Evolutionary conservation across 768 basidiomycete species (phyloP).

Genomic region (Termitomyces titanicus): DNA sequence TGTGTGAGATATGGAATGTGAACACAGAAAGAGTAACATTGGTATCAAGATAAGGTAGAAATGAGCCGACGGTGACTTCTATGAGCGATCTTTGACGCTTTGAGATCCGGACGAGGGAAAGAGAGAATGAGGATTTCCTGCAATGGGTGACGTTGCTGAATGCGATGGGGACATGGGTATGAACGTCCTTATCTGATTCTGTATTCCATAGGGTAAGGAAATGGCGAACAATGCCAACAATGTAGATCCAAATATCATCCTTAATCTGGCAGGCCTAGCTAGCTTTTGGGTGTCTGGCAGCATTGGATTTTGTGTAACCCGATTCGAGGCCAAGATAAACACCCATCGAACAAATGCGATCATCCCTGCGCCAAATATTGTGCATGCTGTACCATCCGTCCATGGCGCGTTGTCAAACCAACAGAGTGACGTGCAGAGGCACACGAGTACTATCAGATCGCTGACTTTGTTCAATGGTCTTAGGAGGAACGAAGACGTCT

Average conservation of each 20-base stretch:
- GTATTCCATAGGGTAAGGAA: slow-evolving; percentile 10
- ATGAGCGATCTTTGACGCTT: slow-evolving; percentile 25
- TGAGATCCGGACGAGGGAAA: slow-evolving; percentile 33
- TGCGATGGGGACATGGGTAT: slow-evolving; percentile 17
- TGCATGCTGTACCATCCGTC: slow-evolving; percentile 34
- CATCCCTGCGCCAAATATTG: slow-evolving; percentile 20
- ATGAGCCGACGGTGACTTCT: slow-evolving; percentile 33
- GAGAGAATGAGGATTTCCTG: slow-evolving; percentile 39
- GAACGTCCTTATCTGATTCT: neutral
- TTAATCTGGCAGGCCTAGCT: slow-evolving; percentile 5
- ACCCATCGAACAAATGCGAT: slow-evolving; percentile 14
- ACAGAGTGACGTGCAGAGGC: slow-evolving; percentile 13
- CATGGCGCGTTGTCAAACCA: slow-evolving; percentile 34
- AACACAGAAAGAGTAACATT: slow-evolving; percentile 33
- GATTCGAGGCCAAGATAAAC: slow-evolving; percentile 4
- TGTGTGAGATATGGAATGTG: slow-evolving; percentile 28
- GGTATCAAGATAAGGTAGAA: slow-evolving; percentile 28
- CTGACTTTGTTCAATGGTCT: slow-evolving; percentile 1
- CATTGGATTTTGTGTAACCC: slow-evolving; percentile 4
- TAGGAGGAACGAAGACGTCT: slow-evolving; percentile 2
- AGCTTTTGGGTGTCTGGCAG: slow-evolving; percentile 8
- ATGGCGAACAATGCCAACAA: slow-evolving; percentile 17
- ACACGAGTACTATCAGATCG: slow-evolving; percentile 11
- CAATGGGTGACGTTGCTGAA: slow-evolving; percentile 21
- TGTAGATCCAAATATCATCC: slow-evolving; percentile 14